Evolutionary conservation across 2,329 filamentous ascomycete species (phyloP).

Genomic region (Beauveria pseudobassiana): DNA sequence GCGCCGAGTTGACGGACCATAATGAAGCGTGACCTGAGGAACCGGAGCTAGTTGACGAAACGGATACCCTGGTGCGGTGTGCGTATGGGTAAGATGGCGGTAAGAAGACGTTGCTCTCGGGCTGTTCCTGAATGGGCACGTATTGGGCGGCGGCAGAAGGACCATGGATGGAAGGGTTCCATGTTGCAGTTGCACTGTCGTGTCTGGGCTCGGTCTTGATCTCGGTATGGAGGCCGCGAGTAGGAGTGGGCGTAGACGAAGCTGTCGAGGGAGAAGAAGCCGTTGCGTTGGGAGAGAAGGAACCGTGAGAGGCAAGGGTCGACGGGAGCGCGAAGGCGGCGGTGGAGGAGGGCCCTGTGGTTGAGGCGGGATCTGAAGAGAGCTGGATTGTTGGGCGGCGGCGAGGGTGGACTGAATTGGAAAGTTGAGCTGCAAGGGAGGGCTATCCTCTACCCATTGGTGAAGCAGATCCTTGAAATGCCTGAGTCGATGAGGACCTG

Average conservation of each 20-base stretch:
- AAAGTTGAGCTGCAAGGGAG: constrained; percentile 25
- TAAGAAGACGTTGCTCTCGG: constrained; percentile 25
- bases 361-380: constrained; percentile 13
- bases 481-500: constrained; percentile 39
- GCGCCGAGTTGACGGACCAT: constrained; percentile 34
- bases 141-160: constrained; percentile 1
- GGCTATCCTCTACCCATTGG: constrained; percentile 32
- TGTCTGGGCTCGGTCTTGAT: constrained; percentile 24
- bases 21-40: constrained; percentile 42
- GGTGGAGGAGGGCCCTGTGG: constrained; percentile 14
- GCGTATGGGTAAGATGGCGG: constrained; percentile 30
- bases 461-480: constrained; percentile 34
- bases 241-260: constrained; percentile 13
- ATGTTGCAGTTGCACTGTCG: constrained; percentile 22
- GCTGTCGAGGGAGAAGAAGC: constrained; percentile 16
- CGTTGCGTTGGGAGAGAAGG: neutral
- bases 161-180: constrained; percentile 11
- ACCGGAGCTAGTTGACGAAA: constrained; percentile 42
- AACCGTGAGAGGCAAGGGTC: constrained; percentile 8
- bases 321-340: constrained; percentile 13
- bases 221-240: constrained; percentile 10
- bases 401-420: constrained; percentile 10
- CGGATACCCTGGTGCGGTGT: constrained; percentile 37
- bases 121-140: constrained; percentile 10
- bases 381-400: constrained; percentile 5